Evolutionary conservation across 306 rosid species (phyloP), one percentile per base, ranked within the genome.

Genomic region (Ormosia emarginata): DNA sequence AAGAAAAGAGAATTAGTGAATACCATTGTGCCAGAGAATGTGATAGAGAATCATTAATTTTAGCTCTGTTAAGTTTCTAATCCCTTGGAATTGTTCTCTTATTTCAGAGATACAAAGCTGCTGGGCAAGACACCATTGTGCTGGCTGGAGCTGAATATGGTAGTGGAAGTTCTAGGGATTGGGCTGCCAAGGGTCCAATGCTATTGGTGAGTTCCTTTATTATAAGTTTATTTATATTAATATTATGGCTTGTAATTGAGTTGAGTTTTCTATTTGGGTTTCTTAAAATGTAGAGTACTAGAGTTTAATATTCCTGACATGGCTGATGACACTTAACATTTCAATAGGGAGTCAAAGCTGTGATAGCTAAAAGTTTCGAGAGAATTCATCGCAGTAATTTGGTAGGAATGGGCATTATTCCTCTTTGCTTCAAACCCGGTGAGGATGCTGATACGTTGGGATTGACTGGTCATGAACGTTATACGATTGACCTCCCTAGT

Each of bases 111-210:
- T 93, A 95, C 80, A 95, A 82, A 85, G 70, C 88, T 73, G 90
- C 92, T 39, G 97, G 95, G 64, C 88, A 93, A 44, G 97, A 83
- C 85, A 91, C 97, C 47, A 88, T 95, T 82, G 86, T 95, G 46
- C 75, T 95, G 66, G 99, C 99, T 67, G 98, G 98, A 71, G 97
- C 95, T 2, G 98, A 95, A 86, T 93, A 95, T 79, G 98, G 99
- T 15, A 95, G 94, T 30, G 95, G 97, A 83, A 95, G 99, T 86
- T 95, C 97, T 58, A 83, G 97, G 62, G 98, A 95, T 85, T 95
- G 97, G 97, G 97, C 99, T 12, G 99, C 98, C 62, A 95, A 95
- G 94, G 98, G 99, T 64, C 99, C 98, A 74, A 93, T 95, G 99
- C 84, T 95, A 74, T 84, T 93, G 92, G 97, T 95, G 79, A 88